Evolutionary conservation across 116 monocot genomes (phyloP).

Genomic region (Zostera marina): DNA sequence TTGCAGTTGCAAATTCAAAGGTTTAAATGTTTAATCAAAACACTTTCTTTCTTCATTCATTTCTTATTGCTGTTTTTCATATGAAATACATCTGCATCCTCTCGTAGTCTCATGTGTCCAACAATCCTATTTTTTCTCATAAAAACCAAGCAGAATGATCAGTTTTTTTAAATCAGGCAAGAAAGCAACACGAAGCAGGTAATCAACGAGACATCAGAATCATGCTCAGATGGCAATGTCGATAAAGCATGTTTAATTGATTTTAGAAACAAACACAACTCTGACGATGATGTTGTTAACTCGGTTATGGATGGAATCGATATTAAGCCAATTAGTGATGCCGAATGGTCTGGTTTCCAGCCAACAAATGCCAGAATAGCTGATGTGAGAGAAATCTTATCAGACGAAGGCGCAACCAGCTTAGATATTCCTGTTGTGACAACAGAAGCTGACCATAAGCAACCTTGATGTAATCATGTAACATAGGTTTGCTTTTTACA

Average conservation of each 20-base stretch:
- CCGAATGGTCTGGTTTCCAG: constrained; percentile 44
- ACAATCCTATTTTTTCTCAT: background rate
- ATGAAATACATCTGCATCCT: background rate
- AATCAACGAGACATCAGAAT: constrained; percentile 45
- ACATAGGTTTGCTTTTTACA: background rate
- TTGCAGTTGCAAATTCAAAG: constrained; percentile 88
- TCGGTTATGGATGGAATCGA: constrained; percentile 35
- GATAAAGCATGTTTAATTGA: constrained; percentile 87
- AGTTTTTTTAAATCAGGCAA: constrained; percentile 21
- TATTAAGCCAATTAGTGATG: constrained; percentile 34
- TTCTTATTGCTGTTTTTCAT: background rate
- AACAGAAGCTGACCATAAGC: constrained; percentile 18
- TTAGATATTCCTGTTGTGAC: constrained; percentile 67
- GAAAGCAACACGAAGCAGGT: constrained; percentile 59
- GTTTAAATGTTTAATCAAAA: constrained; percentile 24
- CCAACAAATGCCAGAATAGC: constrained; percentile 37
- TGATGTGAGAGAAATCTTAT: constrained; percentile 71
- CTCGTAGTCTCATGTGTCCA: background rate
- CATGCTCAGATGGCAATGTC: constrained; percentile 59
- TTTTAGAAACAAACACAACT: constrained; percentile 16
- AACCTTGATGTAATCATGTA: constrained; percentile 22
- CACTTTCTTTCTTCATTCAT: background rate
- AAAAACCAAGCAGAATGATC: background rate
- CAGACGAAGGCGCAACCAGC: constrained; percentile 46
- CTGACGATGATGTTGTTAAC: constrained; percentile 25